A percentile compares a stretch with the other conserved stretches of the same genome.
phyloP scores from a whole-genome alignment of 176 grass and related monocot species.

The Phyllostachys edulis region DNA sequence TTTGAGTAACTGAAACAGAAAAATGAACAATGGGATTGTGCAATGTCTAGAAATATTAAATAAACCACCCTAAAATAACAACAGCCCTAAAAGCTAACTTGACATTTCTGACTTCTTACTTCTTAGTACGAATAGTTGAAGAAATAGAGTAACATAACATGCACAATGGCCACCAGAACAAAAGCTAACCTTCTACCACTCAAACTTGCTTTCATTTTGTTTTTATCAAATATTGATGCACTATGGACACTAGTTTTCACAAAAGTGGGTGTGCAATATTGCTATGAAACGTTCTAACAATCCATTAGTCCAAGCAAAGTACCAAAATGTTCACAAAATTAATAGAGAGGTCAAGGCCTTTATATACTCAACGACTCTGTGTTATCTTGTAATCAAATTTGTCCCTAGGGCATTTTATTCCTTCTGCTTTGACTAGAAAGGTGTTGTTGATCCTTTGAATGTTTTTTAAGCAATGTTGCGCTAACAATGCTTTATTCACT shows the following conservation, averaged over 20 bases:
- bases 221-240: not conserved
- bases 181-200: not conserved
- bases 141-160: too few species aligned
- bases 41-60: too few species aligned
- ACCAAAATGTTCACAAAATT: not conserved
- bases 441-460: not conserved
- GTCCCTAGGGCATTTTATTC: not conserved
- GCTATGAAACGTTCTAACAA: too few species aligned
- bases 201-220: not conserved
- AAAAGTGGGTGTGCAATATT: not conserved
- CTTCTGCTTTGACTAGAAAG: too few species aligned
- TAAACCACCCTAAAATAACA: too few species aligned
- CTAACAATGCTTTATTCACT: not conserved
- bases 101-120: too few species aligned
- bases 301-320: not conserved
- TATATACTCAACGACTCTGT: not conserved
- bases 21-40: too few species aligned
- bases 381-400: not conserved
- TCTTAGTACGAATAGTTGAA: too few species aligned
- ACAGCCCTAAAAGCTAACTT: too few species aligned
- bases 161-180: too few species aligned
- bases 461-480: not conserved
- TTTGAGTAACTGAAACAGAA: too few species aligned
- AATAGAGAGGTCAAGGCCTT: not conserved
- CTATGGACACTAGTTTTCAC: not conserved